A percentile compares a stretch with the other conserved stretches of the same genome.
Evolutionary conservation across 176 grass and related monocot species (phyloP).

Genomic region (Areca catechu): DNA sequence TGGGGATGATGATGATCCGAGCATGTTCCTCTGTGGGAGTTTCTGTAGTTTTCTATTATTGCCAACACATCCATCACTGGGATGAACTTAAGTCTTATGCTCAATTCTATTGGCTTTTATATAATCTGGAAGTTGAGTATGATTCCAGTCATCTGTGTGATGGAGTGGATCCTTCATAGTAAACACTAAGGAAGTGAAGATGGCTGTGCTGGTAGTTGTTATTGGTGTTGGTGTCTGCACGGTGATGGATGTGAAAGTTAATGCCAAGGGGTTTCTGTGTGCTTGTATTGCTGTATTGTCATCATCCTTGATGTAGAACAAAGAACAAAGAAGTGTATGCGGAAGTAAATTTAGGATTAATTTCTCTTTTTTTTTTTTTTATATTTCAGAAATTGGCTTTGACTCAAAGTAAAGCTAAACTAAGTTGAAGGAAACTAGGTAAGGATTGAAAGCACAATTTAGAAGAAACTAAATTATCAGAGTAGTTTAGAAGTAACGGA

Average conservation of each 20-base stretch:
- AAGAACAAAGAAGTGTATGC: too few species aligned
- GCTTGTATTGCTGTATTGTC: constrained; percentile 38
- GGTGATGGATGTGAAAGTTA: constrained; percentile 37
- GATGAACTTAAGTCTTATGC: constrained; percentile 16
- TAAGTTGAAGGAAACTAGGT: too few species aligned
- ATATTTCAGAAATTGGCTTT: too few species aligned
- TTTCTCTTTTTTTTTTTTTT: too few species aligned
- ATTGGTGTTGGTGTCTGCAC: constrained; percentile 39
- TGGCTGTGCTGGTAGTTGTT: constrained; percentile 32
- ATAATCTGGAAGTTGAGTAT: constrained; percentile 45
- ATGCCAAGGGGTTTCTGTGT: constrained; percentile 43
- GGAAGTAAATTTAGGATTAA: too few species aligned
- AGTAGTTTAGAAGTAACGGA: too few species aligned
- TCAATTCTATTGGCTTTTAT: constrained; percentile 18
- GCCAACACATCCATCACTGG: constrained; percentile 12
- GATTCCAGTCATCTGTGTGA: constrained; percentile 46
- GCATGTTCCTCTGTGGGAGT: constrained; percentile 10
- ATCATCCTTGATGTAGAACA: constrained; percentile 36
- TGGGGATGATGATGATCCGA: too few species aligned
- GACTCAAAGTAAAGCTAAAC: too few species aligned
- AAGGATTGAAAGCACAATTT: too few species aligned
- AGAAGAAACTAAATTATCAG: too few species aligned
- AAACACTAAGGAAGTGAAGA: constrained; percentile 34
- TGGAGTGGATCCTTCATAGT: constrained; percentile 44
- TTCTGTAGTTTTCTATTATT: constrained; percentile 10